A percentile compares a stretch with the other conserved stretches of the same genome.
phyloP scores from a whole-genome alignment of 2,329 filamentous ascomycete genomes.

The Nemania sp. region DNA sequence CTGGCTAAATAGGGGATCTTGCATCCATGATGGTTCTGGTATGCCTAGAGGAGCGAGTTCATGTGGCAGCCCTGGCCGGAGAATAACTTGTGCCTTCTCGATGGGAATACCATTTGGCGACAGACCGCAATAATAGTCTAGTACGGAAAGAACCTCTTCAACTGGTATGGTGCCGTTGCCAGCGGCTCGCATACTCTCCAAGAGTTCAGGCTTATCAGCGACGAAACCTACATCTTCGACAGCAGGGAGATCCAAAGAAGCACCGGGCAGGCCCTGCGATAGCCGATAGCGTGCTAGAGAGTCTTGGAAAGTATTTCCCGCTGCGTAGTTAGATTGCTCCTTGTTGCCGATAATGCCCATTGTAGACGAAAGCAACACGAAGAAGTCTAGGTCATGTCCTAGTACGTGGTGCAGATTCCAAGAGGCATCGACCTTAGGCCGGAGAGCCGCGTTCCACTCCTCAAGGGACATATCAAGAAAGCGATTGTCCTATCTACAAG shows the following conservation, averaged over 20 bases:
- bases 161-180: slow-evolving; percentile 33
- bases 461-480: slow-evolving; percentile 54
- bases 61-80: slow-evolving; percentile 44
- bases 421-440: slow-evolving; percentile 57
- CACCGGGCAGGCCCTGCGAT: slow-evolving; percentile 40
- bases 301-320: slow-evolving; percentile 43
- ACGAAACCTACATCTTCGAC: slow-evolving; percentile 41
- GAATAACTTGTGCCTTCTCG: slow-evolving; percentile 43
- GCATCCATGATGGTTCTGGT: slow-evolving; percentile 40
- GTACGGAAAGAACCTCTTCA: slow-evolving; percentile 38
- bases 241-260: slow-evolving; percentile 42
- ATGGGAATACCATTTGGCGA: background rate
- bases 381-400: slow-evolving; percentile 35
- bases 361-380: slow-evolving; percentile 44
- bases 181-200: slow-evolving; percentile 37
- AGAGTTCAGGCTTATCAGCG: slow-evolving; percentile 42
- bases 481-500: slow-evolving; percentile 43
- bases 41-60: slow-evolving; percentile 44
- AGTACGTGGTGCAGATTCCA: slow-evolving; percentile 56
- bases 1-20: slow-evolving; percentile 46
- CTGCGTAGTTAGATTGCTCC: slow-evolving; percentile 44
- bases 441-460: slow-evolving; percentile 53
- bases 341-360: slow-evolving; percentile 43
- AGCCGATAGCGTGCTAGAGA: slow-evolving; percentile 42
- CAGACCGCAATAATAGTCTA: slow-evolving; percentile 46